Conservation (phyloP, 2,329 filamentous ascomycete genomes). For the Hymenotorrendiella dingleyae region DNA sequence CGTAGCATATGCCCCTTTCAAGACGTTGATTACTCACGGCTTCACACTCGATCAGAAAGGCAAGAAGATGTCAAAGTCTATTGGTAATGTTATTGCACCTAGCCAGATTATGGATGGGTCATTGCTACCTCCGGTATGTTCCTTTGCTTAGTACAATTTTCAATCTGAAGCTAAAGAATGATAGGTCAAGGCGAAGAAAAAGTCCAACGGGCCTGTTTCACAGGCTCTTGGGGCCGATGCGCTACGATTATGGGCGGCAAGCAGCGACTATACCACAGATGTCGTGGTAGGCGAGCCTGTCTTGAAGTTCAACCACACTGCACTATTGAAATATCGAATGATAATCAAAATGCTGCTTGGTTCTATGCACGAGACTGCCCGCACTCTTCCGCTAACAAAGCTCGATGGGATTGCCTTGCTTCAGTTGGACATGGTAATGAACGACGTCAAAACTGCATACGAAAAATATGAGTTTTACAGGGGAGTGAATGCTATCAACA, state of each 20-base stretch:
- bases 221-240: constrained; percentile 81
- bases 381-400: constrained; percentile 46
- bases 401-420: constrained; percentile 71
- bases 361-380: constrained; percentile 46
- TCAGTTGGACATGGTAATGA: constrained; percentile 63
- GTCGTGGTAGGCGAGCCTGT: constrained; percentile 75
- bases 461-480: constrained; percentile 76
- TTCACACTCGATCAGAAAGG: constrained; percentile 85
- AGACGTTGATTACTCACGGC: constrained; percentile 86
- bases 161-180: neutral
- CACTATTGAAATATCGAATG: constrained; percentile 79
- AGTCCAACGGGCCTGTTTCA: constrained; percentile 37
- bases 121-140: constrained; percentile 54
- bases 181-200: constrained; percentile 43
- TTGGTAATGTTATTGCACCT: constrained; percentile 82
- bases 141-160: neutral
- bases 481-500: constrained; percentile 66
- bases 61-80: constrained; percentile 98
- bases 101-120: constrained; percentile 79
- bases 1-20: constrained; percentile 61
- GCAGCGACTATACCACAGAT: constrained; percentile 86
- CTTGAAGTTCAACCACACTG: constrained; percentile 68
- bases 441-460: constrained; percentile 59
- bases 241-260: constrained; percentile 84
- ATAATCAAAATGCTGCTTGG: constrained; percentile 90